Evolutionary conservation across 2,329 filamentous ascomycete genomes (phyloP).

Genomic region (Didymella lethalis): DNA sequence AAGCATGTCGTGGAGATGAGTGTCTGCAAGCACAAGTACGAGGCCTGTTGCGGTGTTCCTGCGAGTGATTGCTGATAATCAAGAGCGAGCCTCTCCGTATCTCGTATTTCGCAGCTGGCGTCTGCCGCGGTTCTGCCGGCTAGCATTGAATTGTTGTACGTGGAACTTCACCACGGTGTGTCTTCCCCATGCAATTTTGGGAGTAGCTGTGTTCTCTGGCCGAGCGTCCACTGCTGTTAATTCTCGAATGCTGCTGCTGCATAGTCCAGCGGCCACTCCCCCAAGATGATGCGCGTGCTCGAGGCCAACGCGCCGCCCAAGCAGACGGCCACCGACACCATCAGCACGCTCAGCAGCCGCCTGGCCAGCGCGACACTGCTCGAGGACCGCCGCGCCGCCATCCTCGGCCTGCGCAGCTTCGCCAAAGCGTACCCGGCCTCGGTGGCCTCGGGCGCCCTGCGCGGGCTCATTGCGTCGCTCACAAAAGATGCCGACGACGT

Average conservation of each 20-base stretch:
- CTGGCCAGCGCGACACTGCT: slow-evolving; percentile 88
- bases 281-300: slow-evolving; percentile 62
- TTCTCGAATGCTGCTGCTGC: not conserved
- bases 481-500: slow-evolving; percentile 91
- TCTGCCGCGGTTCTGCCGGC: not conserved
- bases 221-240: too few species aligned
- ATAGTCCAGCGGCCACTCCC: not conserved
- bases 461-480: slow-evolving; percentile 84
- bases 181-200: slow-evolving; percentile 6
- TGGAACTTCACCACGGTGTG: slow-evolving; percentile 26
- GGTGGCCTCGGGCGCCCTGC: slow-evolving; percentile 89
- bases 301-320: slow-evolving; percentile 83
- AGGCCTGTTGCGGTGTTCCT: too few species aligned
- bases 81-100: too few species aligned
- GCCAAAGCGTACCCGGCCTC: slow-evolving; percentile 96
- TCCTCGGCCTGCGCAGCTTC: slow-evolving; percentile 91
- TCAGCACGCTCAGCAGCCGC: slow-evolving; percentile 85
- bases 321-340: slow-evolving; percentile 95
- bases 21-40: too few species aligned
- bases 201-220: not conserved
- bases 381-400: slow-evolving; percentile 92
- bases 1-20: too few species aligned
- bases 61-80: too few species aligned
- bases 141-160: slow-evolving; percentile 32
- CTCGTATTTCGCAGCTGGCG: too few species aligned